Conservation (phyloP, 352 stramenopile genomes). For the Globisporangium apiculatum region DNA sequence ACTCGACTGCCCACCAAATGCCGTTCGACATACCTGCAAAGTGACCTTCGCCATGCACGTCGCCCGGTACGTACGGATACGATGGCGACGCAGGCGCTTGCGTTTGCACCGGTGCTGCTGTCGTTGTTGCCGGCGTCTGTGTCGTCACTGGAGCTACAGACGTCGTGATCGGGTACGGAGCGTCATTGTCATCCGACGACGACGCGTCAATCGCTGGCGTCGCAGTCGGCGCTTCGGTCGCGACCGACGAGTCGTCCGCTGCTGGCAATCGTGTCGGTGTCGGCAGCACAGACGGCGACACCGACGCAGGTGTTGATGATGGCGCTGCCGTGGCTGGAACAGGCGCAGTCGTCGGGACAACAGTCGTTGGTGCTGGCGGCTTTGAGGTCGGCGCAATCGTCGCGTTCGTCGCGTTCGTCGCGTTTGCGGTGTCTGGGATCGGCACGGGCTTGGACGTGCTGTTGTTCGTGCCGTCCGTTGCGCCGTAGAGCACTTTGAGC, state of each 20-base stretch:
- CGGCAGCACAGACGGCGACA: background rate
- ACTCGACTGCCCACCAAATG: conserved; percentile 15
- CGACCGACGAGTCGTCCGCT: too few species aligned
- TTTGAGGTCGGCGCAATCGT: background rate
- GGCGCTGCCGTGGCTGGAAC: background rate
- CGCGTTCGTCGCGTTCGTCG: background rate
- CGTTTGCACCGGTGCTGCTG: background rate
- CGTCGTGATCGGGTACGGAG: background rate
- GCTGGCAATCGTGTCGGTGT: background rate
- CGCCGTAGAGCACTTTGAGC: conserved; percentile 58
- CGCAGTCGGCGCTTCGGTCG: background rate
- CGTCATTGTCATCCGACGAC: background rate
- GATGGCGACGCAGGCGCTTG: background rate
- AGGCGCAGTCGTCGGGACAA: too few species aligned
- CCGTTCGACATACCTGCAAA: conserved; percentile 7
- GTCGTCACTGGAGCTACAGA: background rate
- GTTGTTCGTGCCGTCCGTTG: conserved; percentile 19
- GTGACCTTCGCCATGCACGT: conserved; percentile 16
- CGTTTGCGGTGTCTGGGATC: conserved; percentile 14
- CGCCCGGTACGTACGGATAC: conserved; percentile 21
- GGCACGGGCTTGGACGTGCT: conserved; percentile 18
- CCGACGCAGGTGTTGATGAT: background rate
- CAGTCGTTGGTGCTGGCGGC: background rate
- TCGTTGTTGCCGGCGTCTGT: background rate
- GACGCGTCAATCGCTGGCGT: too few species aligned